A percentile compares a stretch with the other conserved stretches of the same genome.
Conservation (phyloP, 2,329 filamentous ascomycete species). For the Microcyclosporella mali region DNA sequence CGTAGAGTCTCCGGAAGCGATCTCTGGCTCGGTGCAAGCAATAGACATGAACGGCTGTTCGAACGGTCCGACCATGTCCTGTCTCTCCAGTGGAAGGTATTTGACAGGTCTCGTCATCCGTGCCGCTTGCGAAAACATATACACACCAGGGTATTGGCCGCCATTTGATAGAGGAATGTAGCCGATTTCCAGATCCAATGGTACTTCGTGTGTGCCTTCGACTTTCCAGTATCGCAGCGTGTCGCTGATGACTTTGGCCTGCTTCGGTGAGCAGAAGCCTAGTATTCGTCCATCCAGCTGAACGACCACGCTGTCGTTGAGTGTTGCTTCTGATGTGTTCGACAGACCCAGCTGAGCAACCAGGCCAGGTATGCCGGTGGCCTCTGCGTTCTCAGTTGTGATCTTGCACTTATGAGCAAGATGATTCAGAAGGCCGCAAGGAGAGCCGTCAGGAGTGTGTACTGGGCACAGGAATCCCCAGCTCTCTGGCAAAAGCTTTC, state of each 20-base stretch:
- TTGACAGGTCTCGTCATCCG: slow-evolving; percentile 89
- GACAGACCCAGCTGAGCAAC: slow-evolving; percentile 75
- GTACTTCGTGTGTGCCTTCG: slow-evolving; percentile 72
- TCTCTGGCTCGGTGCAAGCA: slow-evolving; percentile 79
- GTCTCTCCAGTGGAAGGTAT: slow-evolving; percentile 77
- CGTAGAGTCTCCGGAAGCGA: slow-evolving; percentile 80
- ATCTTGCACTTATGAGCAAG: slow-evolving; percentile 91
- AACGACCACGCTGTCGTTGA: slow-evolving; percentile 78
- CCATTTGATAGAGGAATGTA: slow-evolving; percentile 81
- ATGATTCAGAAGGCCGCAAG: slow-evolving; percentile 92
- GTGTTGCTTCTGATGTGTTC: slow-evolving; percentile 66
- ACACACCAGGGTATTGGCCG: slow-evolving; percentile 94
- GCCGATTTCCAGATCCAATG: slow-evolving; percentile 80
- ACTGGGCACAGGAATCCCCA: slow-evolving; percentile 98
- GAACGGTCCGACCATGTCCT: slow-evolving; percentile 84
- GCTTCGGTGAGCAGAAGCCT: slow-evolving; percentile 81
- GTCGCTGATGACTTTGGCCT: slow-evolving; percentile 75
- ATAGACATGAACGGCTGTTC: slow-evolving; percentile 99
- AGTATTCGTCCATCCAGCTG: slow-evolving; percentile 86
- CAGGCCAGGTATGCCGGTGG: slow-evolving; percentile 65
- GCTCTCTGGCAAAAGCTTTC: slow-evolving; percentile 90
- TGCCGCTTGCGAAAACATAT: slow-evolving; percentile 80
- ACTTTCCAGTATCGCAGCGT: slow-evolving; percentile 95
- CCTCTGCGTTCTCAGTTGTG: slow-evolving; percentile 67
- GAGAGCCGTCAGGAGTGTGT: slow-evolving; percentile 92